A percentile compares a stretch with the other conserved stretches of the same genome.
Conservation (phyloP, 2,329 filamentous ascomycete species). For the Ophiobolus disseminans region DNA sequence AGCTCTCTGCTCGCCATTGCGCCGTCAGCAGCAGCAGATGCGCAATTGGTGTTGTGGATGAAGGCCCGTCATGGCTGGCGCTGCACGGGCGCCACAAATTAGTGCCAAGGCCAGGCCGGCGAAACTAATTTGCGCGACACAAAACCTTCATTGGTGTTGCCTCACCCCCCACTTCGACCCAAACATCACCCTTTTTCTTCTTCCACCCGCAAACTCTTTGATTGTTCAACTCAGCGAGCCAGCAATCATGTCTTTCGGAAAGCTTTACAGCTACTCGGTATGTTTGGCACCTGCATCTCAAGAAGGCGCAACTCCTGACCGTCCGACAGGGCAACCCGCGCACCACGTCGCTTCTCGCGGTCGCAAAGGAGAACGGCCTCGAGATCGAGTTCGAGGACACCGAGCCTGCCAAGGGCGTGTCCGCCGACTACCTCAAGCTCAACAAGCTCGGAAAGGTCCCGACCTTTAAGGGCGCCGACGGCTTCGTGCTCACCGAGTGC, state of each 20-base stretch:
- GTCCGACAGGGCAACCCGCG: slow-evolving; percentile 79
- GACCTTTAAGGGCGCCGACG: slow-evolving; percentile 90
- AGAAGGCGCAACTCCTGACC: too few species aligned
- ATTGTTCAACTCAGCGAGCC: slow-evolving; percentile 37
- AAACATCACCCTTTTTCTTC: slow-evolving; percentile 37
- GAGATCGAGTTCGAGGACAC: slow-evolving; percentile 85
- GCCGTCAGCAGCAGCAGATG: slow-evolving; percentile 12
- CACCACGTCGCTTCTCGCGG: slow-evolving; percentile 84
- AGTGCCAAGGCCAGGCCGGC: slow-evolving; percentile 22
- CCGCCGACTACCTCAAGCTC: slow-evolving; percentile 80
- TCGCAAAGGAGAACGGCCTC: slow-evolving; percentile 97
- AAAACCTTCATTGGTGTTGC: slow-evolving; percentile 23
- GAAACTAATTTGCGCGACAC: slow-evolving; percentile 35
- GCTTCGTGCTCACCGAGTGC: slow-evolving; percentile 85
- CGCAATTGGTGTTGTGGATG: slow-evolving; percentile 11
- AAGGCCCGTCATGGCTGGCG: slow-evolving; percentile 12
- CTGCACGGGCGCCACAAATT: slow-evolving; percentile 15
- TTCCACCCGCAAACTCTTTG: slow-evolving; percentile 33
- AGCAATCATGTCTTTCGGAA: slow-evolving; percentile 91
- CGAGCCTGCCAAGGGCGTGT: slow-evolving; percentile 68
- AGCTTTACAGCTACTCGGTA: slow-evolving; percentile 85
- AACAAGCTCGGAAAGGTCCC: slow-evolving; percentile 92
- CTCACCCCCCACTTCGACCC: slow-evolving; percentile 31
- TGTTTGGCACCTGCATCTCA: slow-evolving; percentile 14
- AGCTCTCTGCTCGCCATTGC: slow-evolving; percentile 45